Evolutionary conservation across 208 protist species (phyloP), one percentile per base, ranked within the genome.

Genomic region (Borovskyia barvae): DNA sequence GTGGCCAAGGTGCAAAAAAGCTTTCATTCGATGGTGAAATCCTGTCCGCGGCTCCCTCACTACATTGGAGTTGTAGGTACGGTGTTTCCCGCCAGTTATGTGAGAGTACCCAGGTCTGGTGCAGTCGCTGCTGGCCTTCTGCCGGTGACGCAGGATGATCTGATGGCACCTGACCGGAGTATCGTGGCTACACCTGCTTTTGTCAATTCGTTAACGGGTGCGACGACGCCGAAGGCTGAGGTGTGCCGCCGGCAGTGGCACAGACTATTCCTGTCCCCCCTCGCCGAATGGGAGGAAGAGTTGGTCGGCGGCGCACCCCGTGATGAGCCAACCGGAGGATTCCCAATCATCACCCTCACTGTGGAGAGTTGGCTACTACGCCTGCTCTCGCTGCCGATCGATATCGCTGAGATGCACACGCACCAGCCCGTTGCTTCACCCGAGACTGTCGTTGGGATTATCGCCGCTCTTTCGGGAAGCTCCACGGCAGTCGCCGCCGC

Each of bases 341-440:
- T n/a, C n/a, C n/a, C n/a, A n/a, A n/a, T n/a, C n/a, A n/a, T n/a
- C n/a, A n/a, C n/a, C n/a, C n/a, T 58, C 11, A 46, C 37, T n/a
- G 36, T 39, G 26, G 9, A 22, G 11, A 45, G 46, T 29, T 70
- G 63, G 63, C 47, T 46, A 48, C 25, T 55, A 39, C 63, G 28
- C 8, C 19, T 70, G 36, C 48, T 70, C 35, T 35, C 63, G 19
- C 46, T 58, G 45, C 47, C 63, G 8, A 40, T 70, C 20, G 63
- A 70, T 46, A 47, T 14, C 1, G 5, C 19, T 1, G 30, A 43
- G 9, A 26, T 8, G 36, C 12, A 24, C 4, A 3, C 14, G n/a
- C 37, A 46, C 25, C 25, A n/a, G 14, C 52, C 43, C 25, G 37
- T 58, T 7, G 39, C 52, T 3, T 33, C 52, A 0, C 39, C 52